phyloP scores from a whole-genome alignment of 225 moss, liverwort and hornwort species.

The Marchantia polymorpha region DNA sequence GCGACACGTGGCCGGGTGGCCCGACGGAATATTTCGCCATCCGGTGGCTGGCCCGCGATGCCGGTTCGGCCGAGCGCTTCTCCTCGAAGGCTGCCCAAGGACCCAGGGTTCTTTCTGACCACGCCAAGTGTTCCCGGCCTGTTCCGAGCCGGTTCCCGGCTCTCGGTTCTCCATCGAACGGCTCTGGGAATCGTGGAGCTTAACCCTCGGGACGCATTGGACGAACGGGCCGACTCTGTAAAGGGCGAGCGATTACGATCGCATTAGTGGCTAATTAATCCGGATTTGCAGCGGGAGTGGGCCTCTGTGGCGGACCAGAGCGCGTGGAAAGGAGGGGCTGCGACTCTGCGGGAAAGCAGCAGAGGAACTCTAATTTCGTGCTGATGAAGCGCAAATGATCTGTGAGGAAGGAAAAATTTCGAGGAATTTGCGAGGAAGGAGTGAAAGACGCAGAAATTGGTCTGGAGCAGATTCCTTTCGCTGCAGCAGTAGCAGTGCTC shows the following conservation, averaged over 20 bases:
- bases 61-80: not conserved
- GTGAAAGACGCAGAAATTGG: not conserved
- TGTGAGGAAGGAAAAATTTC: not conserved
- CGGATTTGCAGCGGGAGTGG: not conserved
- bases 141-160: too few species aligned
- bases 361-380: not conserved
- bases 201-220: not conserved
- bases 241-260: not conserved
- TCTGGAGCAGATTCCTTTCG: not conserved
- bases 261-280: not conserved
- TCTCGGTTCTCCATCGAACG: not conserved
- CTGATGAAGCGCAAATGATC: conserved; percentile 1
- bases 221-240: not conserved
- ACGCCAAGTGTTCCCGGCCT: not conserved
- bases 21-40: not conserved
- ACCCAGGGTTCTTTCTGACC: not conserved
- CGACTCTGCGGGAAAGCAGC: not conserved
- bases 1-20: not conserved
- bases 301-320: not conserved
- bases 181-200: not conserved
- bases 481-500: not conserved
- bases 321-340: not conserved
- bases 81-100: not conserved
- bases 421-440: not conserved
- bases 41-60: not conserved